A percentile compares a stretch with the other conserved stretches of the same genome.
phyloP scores from a whole-genome alignment of 768 basidiomycete genomes.

The Suillus cothurnatus region DNA sequence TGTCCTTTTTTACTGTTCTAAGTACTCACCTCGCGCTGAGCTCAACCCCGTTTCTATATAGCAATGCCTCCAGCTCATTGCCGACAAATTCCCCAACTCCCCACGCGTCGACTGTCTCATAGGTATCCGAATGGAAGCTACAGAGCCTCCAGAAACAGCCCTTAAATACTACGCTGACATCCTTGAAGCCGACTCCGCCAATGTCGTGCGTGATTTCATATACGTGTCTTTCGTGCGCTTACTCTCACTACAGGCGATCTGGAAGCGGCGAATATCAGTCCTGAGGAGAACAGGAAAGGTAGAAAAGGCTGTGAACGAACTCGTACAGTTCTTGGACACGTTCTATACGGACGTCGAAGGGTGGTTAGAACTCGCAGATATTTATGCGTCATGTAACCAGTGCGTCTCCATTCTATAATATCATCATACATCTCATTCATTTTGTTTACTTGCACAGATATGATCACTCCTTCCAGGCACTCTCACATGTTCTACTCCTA shows the following conservation, averaged over 20 bases:
- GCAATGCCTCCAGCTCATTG: conserved; percentile 53
- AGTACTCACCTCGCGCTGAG: conserved; percentile 4
- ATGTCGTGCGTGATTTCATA: conserved; percentile 54
- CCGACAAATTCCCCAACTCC: conserved; percentile 76
- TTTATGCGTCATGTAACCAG: conserved; percentile 77
- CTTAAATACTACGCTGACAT: conserved; percentile 64
- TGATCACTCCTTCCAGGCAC: conserved; percentile 65
- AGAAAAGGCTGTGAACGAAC: conserved; percentile 69
- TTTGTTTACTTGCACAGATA: conserved; percentile 51
- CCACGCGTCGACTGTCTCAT: conserved; percentile 77
- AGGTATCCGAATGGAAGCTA: conserved; percentile 79
- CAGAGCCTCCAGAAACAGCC: conserved; percentile 55
- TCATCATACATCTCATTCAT: neutral
- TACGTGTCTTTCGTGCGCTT: neutral
- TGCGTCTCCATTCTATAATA: conserved; percentile 38
- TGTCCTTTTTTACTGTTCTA: conserved; percentile 25
- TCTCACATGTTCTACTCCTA: conserved; percentile 77
- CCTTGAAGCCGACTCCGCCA: conserved; percentile 65
- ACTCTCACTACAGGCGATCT: conserved; percentile 50
- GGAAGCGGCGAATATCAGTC: conserved; percentile 83
- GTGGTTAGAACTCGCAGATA: conserved; percentile 85
- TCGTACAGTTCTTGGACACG: conserved; percentile 76
- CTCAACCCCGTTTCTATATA: conserved; percentile 17
- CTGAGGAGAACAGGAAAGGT: conserved; percentile 61
- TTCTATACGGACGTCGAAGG: conserved; percentile 88